Percentiles rank a stretch among this genome's conserved stretches.
phyloP scores from a whole-genome alignment of 179 eudicot genomes.

The Beta lomatogona region DNA sequence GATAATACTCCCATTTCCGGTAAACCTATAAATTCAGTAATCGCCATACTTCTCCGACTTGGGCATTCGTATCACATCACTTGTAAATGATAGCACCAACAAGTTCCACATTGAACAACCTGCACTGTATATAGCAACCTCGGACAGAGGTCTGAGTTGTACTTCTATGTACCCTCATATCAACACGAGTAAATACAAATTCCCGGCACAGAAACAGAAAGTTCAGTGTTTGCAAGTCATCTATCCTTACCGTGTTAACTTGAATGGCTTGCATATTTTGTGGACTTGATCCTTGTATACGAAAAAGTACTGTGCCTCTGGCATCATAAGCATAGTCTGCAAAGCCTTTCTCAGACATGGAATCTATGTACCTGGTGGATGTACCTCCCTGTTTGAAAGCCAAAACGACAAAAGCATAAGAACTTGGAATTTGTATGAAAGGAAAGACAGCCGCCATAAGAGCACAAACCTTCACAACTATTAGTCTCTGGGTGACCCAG shows the following conservation, averaged over 20 bases:
- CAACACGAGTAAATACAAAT: background rate
- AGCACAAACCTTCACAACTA: conserved; percentile 45
- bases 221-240: background rate
- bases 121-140: background rate
- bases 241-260: conserved; percentile 44
- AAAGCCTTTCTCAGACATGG: conserved; percentile 39
- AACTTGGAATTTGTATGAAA: background rate
- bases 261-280: conserved; percentile 65
- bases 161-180: background rate
- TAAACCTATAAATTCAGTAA: too few relatives aligned
- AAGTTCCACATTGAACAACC: background rate
- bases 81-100: background rate
- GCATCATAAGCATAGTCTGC: conserved; percentile 48
- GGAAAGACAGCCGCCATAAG: background rate
- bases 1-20: too few relatives aligned
- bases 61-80: background rate
- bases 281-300: conserved; percentile 51
- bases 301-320: conserved; percentile 50
- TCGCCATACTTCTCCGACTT: background rate
- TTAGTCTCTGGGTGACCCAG: conserved; percentile 44
- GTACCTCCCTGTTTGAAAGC: conserved; percentile 51
- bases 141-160: background rate
- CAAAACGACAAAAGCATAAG: background rate
- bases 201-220: background rate
- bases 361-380: conserved; percentile 45